A percentile compares a stretch with the other conserved stretches of the same genome.
Evolutionary conservation across 2,329 filamentous ascomycete genomes (phyloP).

Genomic region (Colletotrichum sp.): DNA sequence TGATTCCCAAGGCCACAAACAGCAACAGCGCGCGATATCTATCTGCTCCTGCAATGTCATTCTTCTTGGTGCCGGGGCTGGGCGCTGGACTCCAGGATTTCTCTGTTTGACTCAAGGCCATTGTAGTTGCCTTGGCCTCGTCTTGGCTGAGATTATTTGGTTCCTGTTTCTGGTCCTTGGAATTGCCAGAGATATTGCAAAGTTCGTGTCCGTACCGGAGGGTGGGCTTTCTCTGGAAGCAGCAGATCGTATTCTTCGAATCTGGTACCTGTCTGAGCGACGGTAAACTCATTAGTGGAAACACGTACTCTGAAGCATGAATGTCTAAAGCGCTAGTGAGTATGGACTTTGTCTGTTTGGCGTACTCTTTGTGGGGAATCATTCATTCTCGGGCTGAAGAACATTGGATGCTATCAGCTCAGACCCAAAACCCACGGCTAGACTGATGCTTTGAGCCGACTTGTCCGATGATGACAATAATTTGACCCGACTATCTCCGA

Average conservation of each 20-base stretch:
- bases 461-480: not conserved
- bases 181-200: too few species aligned
- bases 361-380: not conserved
- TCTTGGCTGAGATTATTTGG: too few species aligned
- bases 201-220: too few species aligned
- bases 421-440: fast-evolving
- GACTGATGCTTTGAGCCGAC: not conserved
- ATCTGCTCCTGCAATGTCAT: not conserved
- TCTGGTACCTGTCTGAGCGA: too few species aligned
- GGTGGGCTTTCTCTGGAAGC: too few species aligned
- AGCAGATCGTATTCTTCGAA: too few species aligned
- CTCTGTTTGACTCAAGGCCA: not conserved
- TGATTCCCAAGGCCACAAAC: not conserved
- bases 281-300: too few species aligned
- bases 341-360: not conserved
- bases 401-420: not conserved
- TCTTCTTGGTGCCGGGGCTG: not conserved
- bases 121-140: not conserved
- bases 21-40: fast-evolving
- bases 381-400: not conserved
- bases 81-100: not conserved
- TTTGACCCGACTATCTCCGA: too few species aligned
- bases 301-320: too few species aligned
- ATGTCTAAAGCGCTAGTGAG: too few species aligned
- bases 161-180: too few species aligned